phyloP scores from a whole-genome alignment of 1,139 yeast genomes.

The Kodamaea arcana region DNA sequence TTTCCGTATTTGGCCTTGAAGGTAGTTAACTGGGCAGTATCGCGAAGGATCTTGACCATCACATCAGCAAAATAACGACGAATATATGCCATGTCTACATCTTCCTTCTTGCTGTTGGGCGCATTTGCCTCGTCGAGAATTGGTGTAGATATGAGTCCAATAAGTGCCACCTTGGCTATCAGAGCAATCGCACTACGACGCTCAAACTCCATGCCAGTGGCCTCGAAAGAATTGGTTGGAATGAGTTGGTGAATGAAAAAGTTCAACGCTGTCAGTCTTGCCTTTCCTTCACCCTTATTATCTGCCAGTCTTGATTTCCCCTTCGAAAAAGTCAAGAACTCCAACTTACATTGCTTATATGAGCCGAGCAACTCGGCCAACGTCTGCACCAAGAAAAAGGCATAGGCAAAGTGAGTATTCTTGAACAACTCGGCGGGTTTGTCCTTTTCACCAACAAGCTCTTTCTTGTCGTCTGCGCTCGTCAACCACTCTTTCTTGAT shows the following conservation, averaged over 20 bases:
- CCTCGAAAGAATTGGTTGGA: slow-evolving; percentile 48
- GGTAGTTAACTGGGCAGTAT: slow-evolving; percentile 26
- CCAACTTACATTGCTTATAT: slow-evolving; percentile 77
- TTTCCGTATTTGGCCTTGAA: slow-evolving; percentile 45
- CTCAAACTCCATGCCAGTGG: slow-evolving; percentile 31
- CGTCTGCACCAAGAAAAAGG: slow-evolving; percentile 63
- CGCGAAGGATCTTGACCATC: slow-evolving; percentile 59
- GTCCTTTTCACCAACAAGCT: slow-evolving; percentile 8
- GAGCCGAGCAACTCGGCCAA: slow-evolving; percentile 73
- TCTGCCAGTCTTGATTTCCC: slow-evolving; percentile 33
- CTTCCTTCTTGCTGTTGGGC: slow-evolving; percentile 47
- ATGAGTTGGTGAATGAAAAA: slow-evolving; percentile 72
- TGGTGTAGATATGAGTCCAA: slow-evolving; percentile 59
- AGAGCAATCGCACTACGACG: slow-evolving; percentile 40
- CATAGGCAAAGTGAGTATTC: slow-evolving; percentile 55
- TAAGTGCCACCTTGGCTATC: slow-evolving; percentile 50
- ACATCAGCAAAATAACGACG: slow-evolving; percentile 73
- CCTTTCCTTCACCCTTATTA: slow-evolving; percentile 29
- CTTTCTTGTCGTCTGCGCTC: slow-evolving; percentile 10
- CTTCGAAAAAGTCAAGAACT: slow-evolving; percentile 73
- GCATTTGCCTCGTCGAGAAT: slow-evolving; percentile 37
- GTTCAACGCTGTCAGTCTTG: slow-evolving; percentile 73
- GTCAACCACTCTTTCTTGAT: slow-evolving; percentile 50
- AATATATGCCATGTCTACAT: slow-evolving; percentile 66
- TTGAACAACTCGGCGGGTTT: slow-evolving; percentile 28